phyloP scores from a whole-genome alignment of 2,329 filamentous ascomycete species.

The Ascomycota sp. region DNA sequence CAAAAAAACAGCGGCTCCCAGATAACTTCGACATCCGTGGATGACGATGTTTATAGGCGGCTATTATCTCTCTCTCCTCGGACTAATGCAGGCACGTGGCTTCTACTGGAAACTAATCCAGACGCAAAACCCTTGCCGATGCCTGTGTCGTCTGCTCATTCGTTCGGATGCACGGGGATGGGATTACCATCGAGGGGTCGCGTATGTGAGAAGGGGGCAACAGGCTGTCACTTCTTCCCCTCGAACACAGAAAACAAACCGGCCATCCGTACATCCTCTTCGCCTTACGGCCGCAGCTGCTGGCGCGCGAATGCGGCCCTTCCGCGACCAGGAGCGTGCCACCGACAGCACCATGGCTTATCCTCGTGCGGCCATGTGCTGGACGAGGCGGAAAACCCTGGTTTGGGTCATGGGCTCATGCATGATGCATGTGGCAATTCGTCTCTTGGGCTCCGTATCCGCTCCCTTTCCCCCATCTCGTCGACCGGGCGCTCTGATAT shows the following conservation, averaged over 20 bases:
- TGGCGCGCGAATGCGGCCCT: constrained; percentile 2
- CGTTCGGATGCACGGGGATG: too few relatives aligned
- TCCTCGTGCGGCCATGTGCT: neutral
- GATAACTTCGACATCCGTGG: too few relatives aligned
- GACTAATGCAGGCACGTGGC: neutral
- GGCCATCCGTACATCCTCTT: neutral
- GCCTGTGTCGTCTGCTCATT: neutral
- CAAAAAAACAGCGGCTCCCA: neutral
- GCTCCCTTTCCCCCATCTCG: constrained; percentile 5
- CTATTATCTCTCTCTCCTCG: neutral
- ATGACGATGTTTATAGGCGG: neutral
- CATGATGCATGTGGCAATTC: constrained; percentile 1
- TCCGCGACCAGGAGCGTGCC: constrained; percentile 1
- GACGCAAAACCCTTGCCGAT: neutral
- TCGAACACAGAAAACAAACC: neutral
- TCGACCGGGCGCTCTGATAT: constrained; percentile 18
- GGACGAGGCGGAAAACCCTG: neutral
- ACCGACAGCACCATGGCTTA: neutral
- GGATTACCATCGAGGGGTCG: neutral
- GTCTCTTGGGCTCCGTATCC: constrained; percentile 4
- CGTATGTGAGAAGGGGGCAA: neutral
- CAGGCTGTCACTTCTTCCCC: neutral
- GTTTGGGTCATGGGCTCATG: constrained; percentile 1
- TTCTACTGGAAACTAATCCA: too few relatives aligned
- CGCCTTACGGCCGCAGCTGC: neutral